These are phyloP conservation scores for Fusarium sp. DNA, from an alignment of 2,329 filamentous ascomycete species.

Conservation along the genomic window DNA sequence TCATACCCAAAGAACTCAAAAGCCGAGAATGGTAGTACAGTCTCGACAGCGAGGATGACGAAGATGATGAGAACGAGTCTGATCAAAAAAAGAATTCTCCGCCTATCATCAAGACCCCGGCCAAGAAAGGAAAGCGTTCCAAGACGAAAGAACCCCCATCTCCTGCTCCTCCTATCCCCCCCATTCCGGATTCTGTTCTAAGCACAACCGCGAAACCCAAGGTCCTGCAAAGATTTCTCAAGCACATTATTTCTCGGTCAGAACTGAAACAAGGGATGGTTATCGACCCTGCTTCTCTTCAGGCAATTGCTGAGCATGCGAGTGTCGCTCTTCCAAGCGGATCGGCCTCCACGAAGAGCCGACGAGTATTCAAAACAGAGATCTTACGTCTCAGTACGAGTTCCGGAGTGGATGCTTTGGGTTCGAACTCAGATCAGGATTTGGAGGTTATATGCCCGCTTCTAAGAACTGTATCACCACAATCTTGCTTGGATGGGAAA, in stretches of 20 bases:
- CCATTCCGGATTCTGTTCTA: background rate
- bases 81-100: constrained; percentile 38
- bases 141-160: background rate
- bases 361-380: constrained; percentile 35
- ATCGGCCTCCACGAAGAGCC: constrained; percentile 18
- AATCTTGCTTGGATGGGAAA: background rate
- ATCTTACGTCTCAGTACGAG: constrained; percentile 42
- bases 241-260: constrained; percentile 42
- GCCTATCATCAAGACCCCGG: constrained; percentile 22
- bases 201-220: constrained; percentile 31
- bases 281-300: constrained; percentile 5
- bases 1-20: constrained; percentile 49
- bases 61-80: constrained; percentile 29
- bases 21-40: constrained; percentile 54
- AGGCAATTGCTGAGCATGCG: background rate
- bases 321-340: constrained; percentile 3
- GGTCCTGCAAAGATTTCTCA: constrained; percentile 45
- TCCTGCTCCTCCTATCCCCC: background rate
- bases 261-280: constrained; percentile 14
- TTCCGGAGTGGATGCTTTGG: background rate
- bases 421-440: background rate
- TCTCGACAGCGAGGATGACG: constrained; percentile 51
- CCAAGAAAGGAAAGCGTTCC: background rate
- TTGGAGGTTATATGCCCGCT: background rate
- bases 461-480: background rate